These are phyloP conservation scores for Eucommia ulmoides DNA, from an alignment of 257 asterid genomes.

Conservation along the genomic window DNA sequence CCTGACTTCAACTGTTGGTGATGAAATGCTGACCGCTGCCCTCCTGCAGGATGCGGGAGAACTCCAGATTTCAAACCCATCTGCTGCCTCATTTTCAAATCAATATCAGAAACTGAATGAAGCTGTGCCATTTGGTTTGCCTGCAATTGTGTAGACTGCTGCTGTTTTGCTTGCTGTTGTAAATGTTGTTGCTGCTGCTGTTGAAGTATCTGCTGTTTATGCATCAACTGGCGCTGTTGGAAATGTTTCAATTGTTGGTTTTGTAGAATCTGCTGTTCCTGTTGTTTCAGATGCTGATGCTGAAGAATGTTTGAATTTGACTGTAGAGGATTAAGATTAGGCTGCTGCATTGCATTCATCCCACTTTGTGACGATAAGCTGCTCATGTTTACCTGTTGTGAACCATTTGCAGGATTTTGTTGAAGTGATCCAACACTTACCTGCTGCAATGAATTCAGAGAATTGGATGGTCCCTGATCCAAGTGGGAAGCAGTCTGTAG, in stretches of 20 bases:
- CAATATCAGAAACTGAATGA: background rate
- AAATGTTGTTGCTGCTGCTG: background rate
- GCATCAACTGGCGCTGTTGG: background rate
- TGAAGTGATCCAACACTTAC: slow-evolving; percentile 3
- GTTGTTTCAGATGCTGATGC: background rate
- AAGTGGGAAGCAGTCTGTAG: background rate
- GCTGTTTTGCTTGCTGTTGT: background rate
- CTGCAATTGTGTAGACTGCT: background rate
- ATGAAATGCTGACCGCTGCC: background rate
- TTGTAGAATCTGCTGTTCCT: background rate
- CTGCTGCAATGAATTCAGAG: slow-evolving; percentile 68
- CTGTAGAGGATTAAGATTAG: slow-evolving; percentile 24
- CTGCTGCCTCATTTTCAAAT: background rate
- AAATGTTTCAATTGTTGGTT: background rate
- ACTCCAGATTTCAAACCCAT: background rate
- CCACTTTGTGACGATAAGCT: background rate
- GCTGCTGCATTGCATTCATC: slow-evolving; percentile 24
- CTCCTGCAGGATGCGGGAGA: background rate
- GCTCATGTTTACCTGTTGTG: slow-evolving; percentile 22
- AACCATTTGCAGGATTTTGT: background rate
- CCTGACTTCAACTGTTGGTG: background rate
- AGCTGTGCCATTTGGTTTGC: background rate
- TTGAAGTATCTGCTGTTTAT: background rate
- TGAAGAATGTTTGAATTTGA: background rate
- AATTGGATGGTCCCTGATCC: slow-evolving; percentile 7